These are phyloP conservation scores for Kwoniella sp. DNA, from an alignment of 768 basidiomycete genomes.

Conservation along the genomic window DNA sequence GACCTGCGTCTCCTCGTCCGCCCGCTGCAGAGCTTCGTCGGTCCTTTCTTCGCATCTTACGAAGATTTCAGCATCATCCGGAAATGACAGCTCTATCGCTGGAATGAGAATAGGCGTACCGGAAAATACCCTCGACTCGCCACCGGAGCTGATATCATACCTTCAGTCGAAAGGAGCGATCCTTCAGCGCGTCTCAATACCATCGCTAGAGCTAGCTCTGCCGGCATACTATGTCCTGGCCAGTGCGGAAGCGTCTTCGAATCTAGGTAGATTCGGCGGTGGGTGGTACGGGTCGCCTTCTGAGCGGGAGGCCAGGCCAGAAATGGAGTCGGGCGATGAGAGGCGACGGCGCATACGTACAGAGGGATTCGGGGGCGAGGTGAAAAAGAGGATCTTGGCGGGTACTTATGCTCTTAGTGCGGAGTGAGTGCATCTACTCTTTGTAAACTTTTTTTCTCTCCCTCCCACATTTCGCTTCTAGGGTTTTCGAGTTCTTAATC, in stretches of 20 bases:
- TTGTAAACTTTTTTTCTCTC: no score
- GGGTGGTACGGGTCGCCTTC: slow-evolving; percentile 67
- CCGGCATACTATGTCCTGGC: slow-evolving; percentile 97
- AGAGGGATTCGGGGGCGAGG: slow-evolving; percentile 77
- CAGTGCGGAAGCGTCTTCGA: slow-evolving; percentile 89
- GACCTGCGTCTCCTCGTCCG: slow-evolving; percentile 63
- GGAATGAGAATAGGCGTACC: slow-evolving; percentile 27
- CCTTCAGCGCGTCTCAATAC: slow-evolving; percentile 73
- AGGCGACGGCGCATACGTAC: slow-evolving; percentile 58
- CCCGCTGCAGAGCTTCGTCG: slow-evolving; percentile 46
- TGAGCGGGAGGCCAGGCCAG: slow-evolving; percentile 58
- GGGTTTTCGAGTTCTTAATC: no score
- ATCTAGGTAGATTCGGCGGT: slow-evolving; percentile 86
- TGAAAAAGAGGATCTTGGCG: slow-evolving; percentile 79
- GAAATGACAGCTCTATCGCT: background rate
- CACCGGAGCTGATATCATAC: slow-evolving; percentile 52
- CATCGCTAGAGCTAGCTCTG: slow-evolving; percentile 69
- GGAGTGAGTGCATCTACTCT: slow-evolving; percentile 73
- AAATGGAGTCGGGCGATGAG: slow-evolving; percentile 57
- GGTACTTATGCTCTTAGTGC: slow-evolving; percentile 91
- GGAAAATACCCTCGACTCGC: slow-evolving; percentile 10
- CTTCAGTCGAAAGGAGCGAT: slow-evolving; percentile 65
- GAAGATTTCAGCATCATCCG: slow-evolving; percentile 58
- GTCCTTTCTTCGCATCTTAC: slow-evolving; percentile 59
- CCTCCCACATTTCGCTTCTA: no score